These are phyloP conservation scores for Microcera coccophila DNA, from an alignment of 2,329 filamentous ascomycete genomes.

Conservation along the genomic window DNA sequence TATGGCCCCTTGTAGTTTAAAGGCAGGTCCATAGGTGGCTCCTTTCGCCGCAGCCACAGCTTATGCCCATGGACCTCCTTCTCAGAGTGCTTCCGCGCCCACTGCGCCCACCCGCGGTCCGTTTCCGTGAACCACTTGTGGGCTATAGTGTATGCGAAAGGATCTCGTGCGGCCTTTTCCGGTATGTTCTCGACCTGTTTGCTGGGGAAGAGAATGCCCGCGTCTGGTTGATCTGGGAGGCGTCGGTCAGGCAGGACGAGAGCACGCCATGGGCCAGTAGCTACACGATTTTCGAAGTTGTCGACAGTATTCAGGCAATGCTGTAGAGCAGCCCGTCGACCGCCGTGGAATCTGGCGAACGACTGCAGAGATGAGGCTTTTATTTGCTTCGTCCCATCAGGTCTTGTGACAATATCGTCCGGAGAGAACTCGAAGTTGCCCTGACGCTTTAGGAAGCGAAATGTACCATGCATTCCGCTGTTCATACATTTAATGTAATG, in stretches of 20 bases:
- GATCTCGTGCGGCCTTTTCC: slow-evolving; percentile 23
- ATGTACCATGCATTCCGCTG: slow-evolving; percentile 20
- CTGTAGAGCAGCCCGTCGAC: slow-evolving; percentile 44
- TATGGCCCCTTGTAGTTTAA: slow-evolving; percentile 23
- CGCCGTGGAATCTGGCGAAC: slow-evolving; percentile 39
- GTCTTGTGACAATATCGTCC: background rate
- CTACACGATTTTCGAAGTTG: slow-evolving; percentile 35
- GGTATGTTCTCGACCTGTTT: slow-evolving; percentile 19
- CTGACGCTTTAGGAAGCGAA: slow-evolving; percentile 2
- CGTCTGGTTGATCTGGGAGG: slow-evolving; percentile 12
- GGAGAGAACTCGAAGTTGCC: slow-evolving; percentile 3
- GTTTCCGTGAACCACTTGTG: slow-evolving; percentile 18
- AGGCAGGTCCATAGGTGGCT: slow-evolving; percentile 22
- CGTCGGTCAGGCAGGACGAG: slow-evolving; percentile 33
- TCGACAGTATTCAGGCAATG: slow-evolving; percentile 38
- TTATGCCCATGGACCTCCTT: slow-evolving; percentile 16
- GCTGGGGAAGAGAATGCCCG: slow-evolving; percentile 20
- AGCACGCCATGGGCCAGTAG: slow-evolving; percentile 35
- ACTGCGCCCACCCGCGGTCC: slow-evolving; percentile 19
- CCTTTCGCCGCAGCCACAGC: slow-evolving; percentile 2
- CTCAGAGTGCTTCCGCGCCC: slow-evolving; percentile 12
- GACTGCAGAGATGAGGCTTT: slow-evolving; percentile 16
- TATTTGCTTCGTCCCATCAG: background rate
- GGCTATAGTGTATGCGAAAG: slow-evolving; percentile 26
- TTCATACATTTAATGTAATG: slow-evolving; percentile 34